Base-by-base conservation (phyloP, 352 stramenopile genomes). In the Pythium periplocum region DNA sequence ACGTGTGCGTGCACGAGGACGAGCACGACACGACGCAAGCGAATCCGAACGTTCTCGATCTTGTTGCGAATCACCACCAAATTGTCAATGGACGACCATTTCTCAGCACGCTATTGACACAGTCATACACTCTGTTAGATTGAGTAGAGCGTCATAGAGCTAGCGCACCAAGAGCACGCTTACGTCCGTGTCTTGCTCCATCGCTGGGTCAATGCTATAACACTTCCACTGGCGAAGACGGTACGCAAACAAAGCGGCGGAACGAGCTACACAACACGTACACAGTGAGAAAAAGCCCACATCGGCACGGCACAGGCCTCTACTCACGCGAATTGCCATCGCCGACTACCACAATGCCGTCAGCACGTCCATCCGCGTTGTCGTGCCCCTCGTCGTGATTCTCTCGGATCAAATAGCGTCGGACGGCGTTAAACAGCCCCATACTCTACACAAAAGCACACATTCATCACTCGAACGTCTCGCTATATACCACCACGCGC, bases 1-100 rank as follows among this genome's bases (percentile, higher is more conserved):
- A 93, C 78, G 48, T 93, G 83, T 0, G 83, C 79, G 43, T 90
- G 83, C n/a, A 93, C 78, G 0, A 93, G 64, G 39, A 90, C 76
- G 36, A 90, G 55, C 43, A 93, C 75, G 1, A 71, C 83, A 12
- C 74, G 61, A 1, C 66, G 63, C 42, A 93, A 48, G 1, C 60
- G 55, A 55, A 90, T 88, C 33, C 76, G 77, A 12, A 93, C 78
- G 34, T 90, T 86, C 45, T 93, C 79, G 44, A 93, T 90, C 57
- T 93, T 93, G 61, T 90, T 88, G 59, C 78, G 69, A 38, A 93
- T 71, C 46, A 86, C 72, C 6, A 90, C 73, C 26, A 93, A 62
- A 55, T 93, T 93, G 5, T 59, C 53, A 34, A 93, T 73, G 3
- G 60, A 45, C 5, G 58, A 40, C 83, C 83, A 93, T 4, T 66